Evolutionary conservation across 2,329 filamentous ascomycete species (phyloP).

Genomic region (Nemania sp.): DNA sequence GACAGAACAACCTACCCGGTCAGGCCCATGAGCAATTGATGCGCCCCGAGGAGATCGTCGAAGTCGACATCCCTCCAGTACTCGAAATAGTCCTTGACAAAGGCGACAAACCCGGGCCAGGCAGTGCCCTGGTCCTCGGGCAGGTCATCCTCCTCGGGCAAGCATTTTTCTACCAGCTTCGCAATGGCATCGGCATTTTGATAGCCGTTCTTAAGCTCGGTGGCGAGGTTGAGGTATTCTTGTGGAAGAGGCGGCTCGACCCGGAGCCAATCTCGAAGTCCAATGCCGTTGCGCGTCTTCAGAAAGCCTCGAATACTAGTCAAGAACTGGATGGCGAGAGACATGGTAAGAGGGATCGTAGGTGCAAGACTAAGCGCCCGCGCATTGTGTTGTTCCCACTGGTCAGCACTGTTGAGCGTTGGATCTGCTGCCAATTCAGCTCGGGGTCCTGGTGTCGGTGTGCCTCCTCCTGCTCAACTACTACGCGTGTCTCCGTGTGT

Average conservation of each 20-base stretch:
- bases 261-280: slow-evolving; percentile 70
- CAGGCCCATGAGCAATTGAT: slow-evolving; percentile 72
- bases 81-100: slow-evolving; percentile 78
- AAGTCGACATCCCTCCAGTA: slow-evolving; percentile 83
- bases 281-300: slow-evolving; percentile 63
- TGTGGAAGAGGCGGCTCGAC: slow-evolving; percentile 72
- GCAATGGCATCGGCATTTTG: slow-evolving; percentile 59
- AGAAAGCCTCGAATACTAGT: slow-evolving; percentile 64
- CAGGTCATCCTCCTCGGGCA: slow-evolving; percentile 68
- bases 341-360: slow-evolving; percentile 48
- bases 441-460: too few species aligned
- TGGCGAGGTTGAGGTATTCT: slow-evolving; percentile 68
- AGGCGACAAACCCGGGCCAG: slow-evolving; percentile 77
- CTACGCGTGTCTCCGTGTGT: too few species aligned
- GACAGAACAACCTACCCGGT: slow-evolving; percentile 63
- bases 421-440: too few species aligned
- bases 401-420: background rate
- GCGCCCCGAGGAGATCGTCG: slow-evolving; percentile 73
- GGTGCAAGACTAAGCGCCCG: slow-evolving; percentile 1
- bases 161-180: slow-evolving; percentile 62
- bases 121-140: slow-evolving; percentile 65
- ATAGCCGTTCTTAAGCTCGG: slow-evolving; percentile 66
- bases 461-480: too few species aligned
- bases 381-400: slow-evolving; percentile 15
- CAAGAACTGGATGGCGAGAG: slow-evolving; percentile 70